Conservation (phyloP, 345 rosid genomes). For the Hirschfeldia incana region DNA sequence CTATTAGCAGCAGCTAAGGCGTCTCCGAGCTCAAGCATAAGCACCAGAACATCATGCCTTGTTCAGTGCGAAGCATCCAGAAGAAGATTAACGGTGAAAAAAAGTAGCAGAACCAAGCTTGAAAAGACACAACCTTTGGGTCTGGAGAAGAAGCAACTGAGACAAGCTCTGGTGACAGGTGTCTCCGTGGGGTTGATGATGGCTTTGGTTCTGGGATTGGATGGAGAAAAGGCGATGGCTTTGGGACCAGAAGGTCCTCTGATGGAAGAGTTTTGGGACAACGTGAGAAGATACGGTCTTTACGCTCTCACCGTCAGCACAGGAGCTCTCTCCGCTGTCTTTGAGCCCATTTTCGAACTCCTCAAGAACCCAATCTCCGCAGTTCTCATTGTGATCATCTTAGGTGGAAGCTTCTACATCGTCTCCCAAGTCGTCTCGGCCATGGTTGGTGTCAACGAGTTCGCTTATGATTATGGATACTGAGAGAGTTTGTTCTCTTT, state of each 20-base stretch:
- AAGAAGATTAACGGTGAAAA: constrained; percentile 9
- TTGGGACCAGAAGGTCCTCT: constrained; percentile 91
- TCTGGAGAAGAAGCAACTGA: constrained; percentile 41
- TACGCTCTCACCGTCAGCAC: constrained; percentile 94
- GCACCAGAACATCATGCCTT: constrained; percentile 19
- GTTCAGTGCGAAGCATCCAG: constrained; percentile 19
- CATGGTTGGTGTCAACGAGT: constrained; percentile 81
- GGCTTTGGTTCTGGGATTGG: constrained; percentile 49
- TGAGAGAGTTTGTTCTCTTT: constrained; percentile 14
- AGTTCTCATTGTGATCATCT: constrained; percentile 55
- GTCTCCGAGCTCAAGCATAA: constrained; percentile 27
- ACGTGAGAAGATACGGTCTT: constrained; percentile 89
- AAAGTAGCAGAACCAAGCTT: neutral
- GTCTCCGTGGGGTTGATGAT: constrained; percentile 55
- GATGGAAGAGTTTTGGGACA: constrained; percentile 95
- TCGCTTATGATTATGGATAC: constrained; percentile 56
- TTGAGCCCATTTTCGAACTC: constrained; percentile 64
- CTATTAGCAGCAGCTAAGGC: constrained; percentile 20
- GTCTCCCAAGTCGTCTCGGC: constrained; percentile 79
- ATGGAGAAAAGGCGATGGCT: constrained; percentile 67
- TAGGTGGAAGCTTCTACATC: constrained; percentile 65
- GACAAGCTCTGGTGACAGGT: constrained; percentile 52
- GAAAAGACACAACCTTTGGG: constrained; percentile 22
- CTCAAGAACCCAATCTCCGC: constrained; percentile 89
- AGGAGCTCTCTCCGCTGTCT: constrained; percentile 73